phyloP scores from a whole-genome alignment of 768 basidiomycete genomes.

The Kwoniella pini region DNA sequence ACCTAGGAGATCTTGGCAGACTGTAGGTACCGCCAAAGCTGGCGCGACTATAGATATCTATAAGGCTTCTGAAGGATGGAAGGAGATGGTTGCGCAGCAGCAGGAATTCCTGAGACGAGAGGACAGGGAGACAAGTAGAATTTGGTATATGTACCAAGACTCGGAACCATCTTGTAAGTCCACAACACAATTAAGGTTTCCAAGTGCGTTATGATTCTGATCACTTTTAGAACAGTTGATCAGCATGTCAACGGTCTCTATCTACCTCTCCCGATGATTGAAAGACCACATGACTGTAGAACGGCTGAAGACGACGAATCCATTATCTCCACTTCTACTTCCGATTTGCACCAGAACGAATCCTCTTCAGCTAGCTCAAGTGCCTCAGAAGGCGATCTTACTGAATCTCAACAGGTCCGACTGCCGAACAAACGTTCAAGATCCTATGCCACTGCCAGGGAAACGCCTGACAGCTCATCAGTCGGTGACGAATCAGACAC shows the following conservation, averaged over 20 bases:
- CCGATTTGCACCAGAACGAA: background rate
- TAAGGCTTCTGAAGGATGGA: slow-evolving; percentile 64
- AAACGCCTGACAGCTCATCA: slow-evolving; percentile 9
- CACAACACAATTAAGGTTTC: too few species aligned
- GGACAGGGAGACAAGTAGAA: slow-evolving; percentile 68
- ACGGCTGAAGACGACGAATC: background rate
- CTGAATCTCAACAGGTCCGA: background rate
- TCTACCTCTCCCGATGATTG: slow-evolving; percentile 35
- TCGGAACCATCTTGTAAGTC: slow-evolving; percentile 8
- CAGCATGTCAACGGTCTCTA: slow-evolving; percentile 34
- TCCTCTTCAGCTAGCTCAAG: slow-evolving; percentile 11
- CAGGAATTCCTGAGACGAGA: slow-evolving; percentile 68
- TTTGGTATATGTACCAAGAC: slow-evolving; percentile 37
- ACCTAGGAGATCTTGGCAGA: slow-evolving; percentile 61
- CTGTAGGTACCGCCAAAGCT: slow-evolving; percentile 62
- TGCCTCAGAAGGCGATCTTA: slow-evolving; percentile 5
- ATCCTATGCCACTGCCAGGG: slow-evolving; percentile 4
- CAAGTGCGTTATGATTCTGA: too few species aligned
- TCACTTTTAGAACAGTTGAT: background rate
- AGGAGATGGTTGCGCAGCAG: slow-evolving; percentile 61
- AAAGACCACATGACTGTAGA: background rate
- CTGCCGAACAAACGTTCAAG: slow-evolving; percentile 10
- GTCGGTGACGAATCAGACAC: slow-evolving; percentile 18
- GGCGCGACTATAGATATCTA: slow-evolving; percentile 72
- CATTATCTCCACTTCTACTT: background rate